Evolutionary conservation across 331 rosid genomes (phyloP).

Genomic region (Cucumis variabilis): DNA sequence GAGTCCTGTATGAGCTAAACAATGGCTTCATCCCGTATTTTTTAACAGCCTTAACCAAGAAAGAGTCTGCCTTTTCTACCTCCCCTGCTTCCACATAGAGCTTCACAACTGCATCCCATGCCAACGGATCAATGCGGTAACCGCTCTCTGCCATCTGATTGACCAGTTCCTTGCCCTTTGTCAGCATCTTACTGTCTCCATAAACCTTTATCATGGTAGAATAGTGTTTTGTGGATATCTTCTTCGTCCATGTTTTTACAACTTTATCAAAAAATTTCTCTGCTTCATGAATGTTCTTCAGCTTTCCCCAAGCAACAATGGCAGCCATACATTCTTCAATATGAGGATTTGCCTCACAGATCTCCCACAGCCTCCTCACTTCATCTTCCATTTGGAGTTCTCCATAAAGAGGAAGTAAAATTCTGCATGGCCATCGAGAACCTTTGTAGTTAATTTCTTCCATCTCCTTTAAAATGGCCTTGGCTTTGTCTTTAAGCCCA

Average conservation of each 20-base stretch:
- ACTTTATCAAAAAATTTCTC: constrained; percentile 69
- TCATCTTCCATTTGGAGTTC: constrained; percentile 69
- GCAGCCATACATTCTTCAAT: constrained; percentile 62
- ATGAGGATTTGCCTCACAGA: constrained; percentile 57
- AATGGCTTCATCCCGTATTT: constrained; percentile 60
- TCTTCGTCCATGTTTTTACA: constrained; percentile 47
- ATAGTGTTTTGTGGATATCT: constrained; percentile 46
- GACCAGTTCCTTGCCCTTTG: constrained; percentile 81
- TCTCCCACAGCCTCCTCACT: constrained; percentile 79
- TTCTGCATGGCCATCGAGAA: constrained; percentile 45
- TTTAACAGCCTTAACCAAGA: constrained; percentile 68
- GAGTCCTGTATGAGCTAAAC: constrained; percentile 50
- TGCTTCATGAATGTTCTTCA: constrained; percentile 77
- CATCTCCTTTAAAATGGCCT: constrained; percentile 66
- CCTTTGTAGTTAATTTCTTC: constrained; percentile 60
- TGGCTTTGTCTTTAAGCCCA: constrained; percentile 78
- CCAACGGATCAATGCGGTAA: constrained; percentile 57
- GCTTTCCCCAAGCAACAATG: constrained; percentile 86
- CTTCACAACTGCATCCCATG: constrained; percentile 84
- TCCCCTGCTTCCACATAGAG: constrained; percentile 74
- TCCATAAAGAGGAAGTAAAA: constrained; percentile 74
- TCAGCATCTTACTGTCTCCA: constrained; percentile 63
- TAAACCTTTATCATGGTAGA: constrained; percentile 68
- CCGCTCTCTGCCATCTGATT: constrained; percentile 71
- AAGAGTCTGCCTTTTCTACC: constrained; percentile 81